Percentiles rank a stretch among this genome's conserved stretches.
phyloP scores from a whole-genome alignment of 768 basidiomycete species.

The Tricholoma bakamatsutake region DNA sequence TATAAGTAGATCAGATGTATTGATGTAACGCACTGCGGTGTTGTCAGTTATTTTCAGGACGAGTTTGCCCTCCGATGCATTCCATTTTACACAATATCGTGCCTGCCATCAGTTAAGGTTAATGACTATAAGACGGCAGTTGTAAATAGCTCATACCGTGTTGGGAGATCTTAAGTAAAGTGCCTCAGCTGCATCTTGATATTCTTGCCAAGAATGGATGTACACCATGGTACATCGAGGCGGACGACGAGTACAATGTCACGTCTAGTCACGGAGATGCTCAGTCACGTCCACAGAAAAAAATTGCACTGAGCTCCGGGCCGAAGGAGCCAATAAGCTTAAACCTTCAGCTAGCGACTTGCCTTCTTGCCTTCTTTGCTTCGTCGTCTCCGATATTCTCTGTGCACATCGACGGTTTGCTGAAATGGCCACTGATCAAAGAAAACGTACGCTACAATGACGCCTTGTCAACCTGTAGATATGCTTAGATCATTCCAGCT shows the following conservation, averaged over 20 bases:
- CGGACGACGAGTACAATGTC: slow-evolving; percentile 11
- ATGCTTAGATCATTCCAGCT: slow-evolving; percentile 35
- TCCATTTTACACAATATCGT: slow-evolving; percentile 92
- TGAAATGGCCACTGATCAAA: slow-evolving; percentile 22
- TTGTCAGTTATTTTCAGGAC: slow-evolving; percentile 94
- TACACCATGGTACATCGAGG: slow-evolving; percentile 72
- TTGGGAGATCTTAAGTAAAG: slow-evolving; percentile 78
- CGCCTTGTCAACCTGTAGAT: not conserved
- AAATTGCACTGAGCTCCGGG: no score
- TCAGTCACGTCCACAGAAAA: not conserved
- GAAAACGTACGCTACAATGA: slow-evolving; percentile 23
- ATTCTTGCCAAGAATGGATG: slow-evolving; percentile 87
- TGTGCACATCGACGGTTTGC: not conserved
- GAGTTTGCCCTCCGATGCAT: slow-evolving; percentile 75
- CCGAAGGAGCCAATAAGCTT: slow-evolving; percentile 13
- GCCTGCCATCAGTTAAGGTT: slow-evolving; percentile 41
- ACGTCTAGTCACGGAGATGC: slow-evolving; percentile 13
- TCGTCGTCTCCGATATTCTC: slow-evolving; percentile 1
- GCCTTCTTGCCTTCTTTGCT: not conserved
- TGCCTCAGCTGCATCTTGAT: slow-evolving; percentile 83
- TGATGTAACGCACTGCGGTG: slow-evolving; percentile 55
- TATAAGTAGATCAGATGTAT: not conserved
- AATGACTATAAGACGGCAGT: not conserved
- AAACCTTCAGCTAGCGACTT: not conserved
- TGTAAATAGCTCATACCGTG: slow-evolving; percentile 42